Percentiles rank a stretch among this genome's conserved stretches.
Conservation (phyloP, 1,139 yeast species). For the Pichia sp. region DNA sequence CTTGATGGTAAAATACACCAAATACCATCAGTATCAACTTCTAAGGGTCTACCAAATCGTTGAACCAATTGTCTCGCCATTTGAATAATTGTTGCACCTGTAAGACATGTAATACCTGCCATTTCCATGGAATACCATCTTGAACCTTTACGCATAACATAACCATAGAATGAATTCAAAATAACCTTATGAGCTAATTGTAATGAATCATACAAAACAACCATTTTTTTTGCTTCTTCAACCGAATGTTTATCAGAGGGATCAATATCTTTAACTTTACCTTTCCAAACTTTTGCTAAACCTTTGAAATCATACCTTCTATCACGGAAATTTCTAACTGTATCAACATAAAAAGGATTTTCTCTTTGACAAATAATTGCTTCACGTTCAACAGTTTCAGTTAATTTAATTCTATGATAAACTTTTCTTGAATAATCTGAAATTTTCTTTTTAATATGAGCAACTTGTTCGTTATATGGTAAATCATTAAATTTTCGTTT, state of each 20-base stretch:
- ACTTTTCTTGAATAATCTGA: conserved; percentile 81
- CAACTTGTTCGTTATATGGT: conserved; percentile 71
- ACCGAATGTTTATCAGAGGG: conserved; percentile 49
- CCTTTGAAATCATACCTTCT: conserved; percentile 95
- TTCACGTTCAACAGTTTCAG: conserved; percentile 82
- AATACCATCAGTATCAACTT: conserved; percentile 97
- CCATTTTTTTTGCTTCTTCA: conserved; percentile 91
- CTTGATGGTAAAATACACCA: conserved; percentile 96
- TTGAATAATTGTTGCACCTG: conserved; percentile 97
- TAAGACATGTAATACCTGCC: conserved; percentile 98
- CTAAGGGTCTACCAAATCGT: conserved; percentile 89
- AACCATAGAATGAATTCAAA: conserved; percentile 93
- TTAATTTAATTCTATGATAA: conserved; percentile 71
- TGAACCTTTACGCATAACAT: conserved; percentile 98
- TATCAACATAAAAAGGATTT: conserved; percentile 92
- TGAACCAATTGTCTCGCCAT: conserved; percentile 95
- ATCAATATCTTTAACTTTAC: conserved; percentile 55
- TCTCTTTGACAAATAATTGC: conserved; percentile 97
- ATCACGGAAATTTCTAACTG: conserved; percentile 92
- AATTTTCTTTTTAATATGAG: conserved; percentile 68
- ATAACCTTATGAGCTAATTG: conserved; percentile 97
- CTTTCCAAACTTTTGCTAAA: conserved; percentile 90
- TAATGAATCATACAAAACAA: conserved; percentile 85
- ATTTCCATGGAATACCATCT: conserved; percentile 99
- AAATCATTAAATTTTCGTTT: conserved; percentile 67